Evolutionary conservation across 2,329 filamentous ascomycete species (phyloP), one percentile per base, ranked within the genome.

Genomic region (Emergomyces orientalis): DNA sequence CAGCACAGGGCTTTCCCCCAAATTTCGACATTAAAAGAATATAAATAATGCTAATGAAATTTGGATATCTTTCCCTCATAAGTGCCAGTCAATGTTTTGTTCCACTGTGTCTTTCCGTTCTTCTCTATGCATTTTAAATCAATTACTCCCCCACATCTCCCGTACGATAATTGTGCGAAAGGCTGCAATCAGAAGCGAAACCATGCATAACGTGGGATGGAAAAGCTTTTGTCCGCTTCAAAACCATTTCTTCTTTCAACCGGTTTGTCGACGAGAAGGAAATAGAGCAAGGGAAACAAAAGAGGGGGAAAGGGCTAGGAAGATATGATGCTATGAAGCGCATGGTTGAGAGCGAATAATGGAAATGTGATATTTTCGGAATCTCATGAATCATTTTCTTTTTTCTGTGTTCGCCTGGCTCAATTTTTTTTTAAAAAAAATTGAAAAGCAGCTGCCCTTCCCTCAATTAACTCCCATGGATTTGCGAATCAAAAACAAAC

Each of bases 41-140:
- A 32, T 32, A 65, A 72, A 69, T 73, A 69, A 75, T 68, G 71
- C 72, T 3, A 6, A 37, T 19, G 32, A 57, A 41, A 76, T 75
- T 75, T 74, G 75, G 91, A 88, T 96, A 91, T 97, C 93, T 97
- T 97, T 97, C 93, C 93, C 91, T 97, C 92, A 89, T 97, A 83
- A 97, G 91, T 88, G 86, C 88, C 82, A 59, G 60, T 82, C 85
- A 85, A 82, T 57, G n/a, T 82, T 79, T 78, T 81, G 74, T 75
- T 73, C 75, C 75, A 71, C 71, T 73, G 63, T 47, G 60, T 67
- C 66, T 60, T 62, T 63, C 22, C 51, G 22, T n/a, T 57, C 32
- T 52, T 43, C 51, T 19, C 37, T 62, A 19, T 55, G 8, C 32
- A 27, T 34, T 62, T 47, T 59, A 39, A 8, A 22, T 39, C 17